phyloP scores from a whole-genome alignment of 352 stramenopile species.

The Pythium dissotocum region DNA sequence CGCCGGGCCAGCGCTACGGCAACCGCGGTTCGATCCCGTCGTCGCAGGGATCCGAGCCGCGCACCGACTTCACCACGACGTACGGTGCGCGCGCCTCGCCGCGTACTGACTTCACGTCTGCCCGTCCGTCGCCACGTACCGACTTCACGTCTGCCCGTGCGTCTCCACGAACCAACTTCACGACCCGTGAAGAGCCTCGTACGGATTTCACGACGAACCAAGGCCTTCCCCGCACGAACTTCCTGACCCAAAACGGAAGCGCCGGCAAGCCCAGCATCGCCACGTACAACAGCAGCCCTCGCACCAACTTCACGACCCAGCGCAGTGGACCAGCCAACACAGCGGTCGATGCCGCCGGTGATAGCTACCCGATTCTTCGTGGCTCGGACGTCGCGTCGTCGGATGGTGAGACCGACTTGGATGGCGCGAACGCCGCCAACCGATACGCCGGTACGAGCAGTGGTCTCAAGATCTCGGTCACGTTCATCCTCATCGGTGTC shows the following conservation, averaged over 20 bases:
- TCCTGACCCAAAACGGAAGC: slow-evolving; percentile 10
- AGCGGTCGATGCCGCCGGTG: neutral
- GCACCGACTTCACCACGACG: slow-evolving; percentile 5
- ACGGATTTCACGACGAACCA: slow-evolving; percentile 22
- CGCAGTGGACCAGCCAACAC: neutral
- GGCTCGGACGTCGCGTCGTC: slow-evolving; percentile 8
- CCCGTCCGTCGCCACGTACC: neutral
- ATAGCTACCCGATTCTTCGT: slow-evolving; percentile 21
- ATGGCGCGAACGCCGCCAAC: slow-evolving; percentile 18
- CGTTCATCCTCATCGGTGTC: slow-evolving; percentile 54
- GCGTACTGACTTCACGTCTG: neutral
- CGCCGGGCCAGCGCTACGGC: slow-evolving; percentile 1
- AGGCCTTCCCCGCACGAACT: slow-evolving; percentile 12
- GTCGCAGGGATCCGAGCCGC: slow-evolving; percentile 7
- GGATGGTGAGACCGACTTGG: slow-evolving; percentile 1
- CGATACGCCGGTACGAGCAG: slow-evolving; percentile 53
- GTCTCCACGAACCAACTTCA: slow-evolving; percentile 13
- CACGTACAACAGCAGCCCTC: slow-evolving; percentile 15
- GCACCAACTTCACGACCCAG: slow-evolving; percentile 39
- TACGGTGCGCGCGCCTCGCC: neutral
- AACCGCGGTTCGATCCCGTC: neutral
- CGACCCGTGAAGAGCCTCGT: neutral
- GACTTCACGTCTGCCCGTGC: neutral
- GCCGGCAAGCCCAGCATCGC: slow-evolving; percentile 18
- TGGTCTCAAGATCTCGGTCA: slow-evolving; percentile 49